phyloP scores from a whole-genome alignment of 768 basidiomycete genomes.

The Suillus weaverae region DNA sequence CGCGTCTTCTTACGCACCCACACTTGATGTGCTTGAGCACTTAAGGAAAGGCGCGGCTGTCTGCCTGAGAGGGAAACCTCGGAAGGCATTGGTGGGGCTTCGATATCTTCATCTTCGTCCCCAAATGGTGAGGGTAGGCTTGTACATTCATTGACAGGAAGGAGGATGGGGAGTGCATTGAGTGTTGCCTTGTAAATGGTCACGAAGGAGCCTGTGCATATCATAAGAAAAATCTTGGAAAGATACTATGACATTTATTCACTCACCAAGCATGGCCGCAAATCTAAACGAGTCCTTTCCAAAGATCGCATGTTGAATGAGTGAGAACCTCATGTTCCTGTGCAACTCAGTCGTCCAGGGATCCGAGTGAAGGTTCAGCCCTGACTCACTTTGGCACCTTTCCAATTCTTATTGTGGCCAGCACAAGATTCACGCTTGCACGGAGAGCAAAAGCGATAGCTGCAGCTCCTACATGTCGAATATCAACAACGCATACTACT shows the following conservation, averaged over 20 bases:
- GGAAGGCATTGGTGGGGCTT: slow-evolving; percentile 9
- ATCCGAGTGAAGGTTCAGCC: not conserved
- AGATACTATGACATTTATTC: not conserved
- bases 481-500: not conserved
- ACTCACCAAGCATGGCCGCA: slow-evolving; percentile 80
- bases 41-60: slow-evolving; percentile 57
- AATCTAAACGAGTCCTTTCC: slow-evolving; percentile 83
- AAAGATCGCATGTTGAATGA: slow-evolving; percentile 82
- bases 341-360: not conserved
- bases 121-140: slow-evolving; percentile 30
- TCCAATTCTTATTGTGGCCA: slow-evolving; percentile 74
- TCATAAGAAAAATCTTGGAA: not conserved
- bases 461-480: slow-evolving; percentile 62
- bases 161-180: slow-evolving; percentile 72
- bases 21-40: slow-evolving; percentile 60
- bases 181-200: slow-evolving; percentile 77
- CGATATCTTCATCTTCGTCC: slow-evolving; percentile 28
- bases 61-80: slow-evolving; percentile 30
- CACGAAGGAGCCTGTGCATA: slow-evolving; percentile 63
- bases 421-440: slow-evolving; percentile 77
- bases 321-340: slow-evolving; percentile 62
- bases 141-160: slow-evolving; percentile 41
- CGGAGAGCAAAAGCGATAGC: slow-evolving; percentile 79
- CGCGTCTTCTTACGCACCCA: slow-evolving; percentile 67
- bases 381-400: slow-evolving; percentile 56